phyloP scores from a whole-genome alignment of 2,329 filamentous ascomycete genomes.

The Huntiella decipiens region DNA sequence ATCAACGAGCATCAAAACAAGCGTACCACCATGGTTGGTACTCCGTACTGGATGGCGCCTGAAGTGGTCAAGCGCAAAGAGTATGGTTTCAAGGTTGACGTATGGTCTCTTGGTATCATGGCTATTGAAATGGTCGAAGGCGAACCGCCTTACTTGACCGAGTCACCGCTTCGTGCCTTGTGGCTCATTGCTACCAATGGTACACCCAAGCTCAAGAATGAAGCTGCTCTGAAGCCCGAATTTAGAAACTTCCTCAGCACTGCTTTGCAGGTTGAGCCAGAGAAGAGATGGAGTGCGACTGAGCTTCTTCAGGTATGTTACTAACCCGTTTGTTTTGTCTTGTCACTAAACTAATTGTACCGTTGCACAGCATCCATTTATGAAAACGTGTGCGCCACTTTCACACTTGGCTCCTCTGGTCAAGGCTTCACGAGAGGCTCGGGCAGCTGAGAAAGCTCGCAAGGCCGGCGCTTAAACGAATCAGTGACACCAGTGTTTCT shows the following conservation, averaged over 20 bases:
- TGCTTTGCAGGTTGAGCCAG: slow-evolving; percentile 88
- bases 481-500: too few species aligned
- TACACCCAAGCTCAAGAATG: slow-evolving; percentile 86
- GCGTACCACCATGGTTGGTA: slow-evolving; percentile 96
- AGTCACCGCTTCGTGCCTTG: slow-evolving; percentile 77
- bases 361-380: slow-evolving; percentile 50
- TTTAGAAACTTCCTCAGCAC: slow-evolving; percentile 88
- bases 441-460: slow-evolving; percentile 66
- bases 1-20: slow-evolving; percentile 96
- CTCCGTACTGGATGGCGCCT: slow-evolving; percentile 98
- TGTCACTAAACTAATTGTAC: not conserved
- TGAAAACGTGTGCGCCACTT: slow-evolving; percentile 56
- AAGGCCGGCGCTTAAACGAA: slow-evolving; percentile 25
- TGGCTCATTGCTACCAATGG: slow-evolving; percentile 96
- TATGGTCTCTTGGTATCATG: slow-evolving; percentile 98
- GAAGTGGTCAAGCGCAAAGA: slow-evolving; percentile 95
- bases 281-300: slow-evolving; percentile 88
- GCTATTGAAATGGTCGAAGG: slow-evolving; percentile 99
- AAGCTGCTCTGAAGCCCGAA: slow-evolving; percentile 57
- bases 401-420: slow-evolving; percentile 71
- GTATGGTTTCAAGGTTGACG: slow-evolving; percentile 95
- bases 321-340: slow-evolving; percentile 13
- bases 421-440: slow-evolving; percentile 63
- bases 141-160: slow-evolving; percentile 89
- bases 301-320: slow-evolving; percentile 69